Base-by-base conservation (phyloP, 768 basidiomycete genomes). In the Leccinum subgranulosum region DNA sequence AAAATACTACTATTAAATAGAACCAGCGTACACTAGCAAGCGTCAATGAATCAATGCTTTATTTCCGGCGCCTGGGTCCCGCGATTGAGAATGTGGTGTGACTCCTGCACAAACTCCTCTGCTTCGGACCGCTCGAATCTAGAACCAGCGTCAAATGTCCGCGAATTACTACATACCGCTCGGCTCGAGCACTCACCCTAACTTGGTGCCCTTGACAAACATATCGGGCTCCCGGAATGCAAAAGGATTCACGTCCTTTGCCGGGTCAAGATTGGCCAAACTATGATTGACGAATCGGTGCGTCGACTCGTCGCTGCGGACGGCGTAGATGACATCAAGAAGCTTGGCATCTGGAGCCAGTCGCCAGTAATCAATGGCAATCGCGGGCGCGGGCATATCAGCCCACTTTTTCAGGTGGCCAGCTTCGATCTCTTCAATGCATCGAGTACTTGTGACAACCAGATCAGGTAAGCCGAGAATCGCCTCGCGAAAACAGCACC, bases 241-340 rank as follows among this genome's bases (percentile, higher is more conserved):
- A 64, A 94, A 94, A 0, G 92, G 93, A 67, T 95, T 97, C 64
- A 92, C 84, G 71, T 98, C 96, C 34, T 81, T 83, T 33, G 80
- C 70, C 29, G 79, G 77, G 61, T 92, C 76, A 51, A 99, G 79
- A 74, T 94, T 94, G 4, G 94, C 96, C 34, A 98, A 78, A 57
- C 90, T 92, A 76, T 98, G 96, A 73, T 98, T 98, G 61, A 96
- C 93, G 66, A 98, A 98, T 51, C 93, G 81, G 67, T 98, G 95
- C 1, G 90, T 94, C 1, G 90, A 83, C 70, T 98, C 95, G 72
- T 98, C 95, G 15, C 91, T 92, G 64, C 95, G 83, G 33, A 98
- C 91, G 33, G 93, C 94, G 66, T 92, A 92, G 50, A 98, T 80
- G 49, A 96, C 88, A 65, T 98, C 96, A 19, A 92, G 76, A 58